Evolutionary conservation across 306 rosid species (phyloP), one percentile per base, ranked within the genome.

Genomic region (Trifolium fragiferum): DNA sequence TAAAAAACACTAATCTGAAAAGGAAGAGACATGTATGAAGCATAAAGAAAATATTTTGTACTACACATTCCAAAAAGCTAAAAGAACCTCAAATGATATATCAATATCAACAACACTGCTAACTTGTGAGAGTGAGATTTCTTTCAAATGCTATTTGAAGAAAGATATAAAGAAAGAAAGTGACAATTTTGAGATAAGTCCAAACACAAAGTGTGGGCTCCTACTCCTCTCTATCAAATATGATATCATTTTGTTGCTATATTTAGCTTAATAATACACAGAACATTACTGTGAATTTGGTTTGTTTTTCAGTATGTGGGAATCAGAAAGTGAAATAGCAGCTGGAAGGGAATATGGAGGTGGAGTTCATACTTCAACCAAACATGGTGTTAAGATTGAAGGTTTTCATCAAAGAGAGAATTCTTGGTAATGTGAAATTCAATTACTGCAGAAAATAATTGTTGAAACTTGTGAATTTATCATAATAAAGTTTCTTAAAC

Each of bases 371-470:
- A 67, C 81, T 80, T 87, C 95, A 69, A 82, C 75, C 88, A 90
- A 86, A 47, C 92, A 82, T 47, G 85, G 86, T 14, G 88, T 95
- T 70, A 89, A 90, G 73, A 92, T 88, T 21, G 89, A 89, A 65
- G 99, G 96, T 14, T 92, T 95, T 82, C 89, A 90, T 51, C 88
- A 85, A 16, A 86, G 87, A 81, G 98, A 86, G 60, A 89, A 84
- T 67, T 90, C 94, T 50, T 92, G 99, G 99, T 95, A 18, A 30
- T 37, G 25, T 33, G 16, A 5, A 58, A 9, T 35, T 60, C 21
- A 37, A 37, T 30, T 30, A 18, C 12, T 75, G 68, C 60, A 65
- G 18, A 65, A 80, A 59, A 53, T 25, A 3, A 68, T 71, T 27
- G 60, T 23, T 47, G 21, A 14, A 51, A 13, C 32, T 70, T 25